Evolutionary conservation across 441 rosid genomes (phyloP), one percentile per base, ranked within the genome.

Genomic region (Adansonia grandidieri): DNA sequence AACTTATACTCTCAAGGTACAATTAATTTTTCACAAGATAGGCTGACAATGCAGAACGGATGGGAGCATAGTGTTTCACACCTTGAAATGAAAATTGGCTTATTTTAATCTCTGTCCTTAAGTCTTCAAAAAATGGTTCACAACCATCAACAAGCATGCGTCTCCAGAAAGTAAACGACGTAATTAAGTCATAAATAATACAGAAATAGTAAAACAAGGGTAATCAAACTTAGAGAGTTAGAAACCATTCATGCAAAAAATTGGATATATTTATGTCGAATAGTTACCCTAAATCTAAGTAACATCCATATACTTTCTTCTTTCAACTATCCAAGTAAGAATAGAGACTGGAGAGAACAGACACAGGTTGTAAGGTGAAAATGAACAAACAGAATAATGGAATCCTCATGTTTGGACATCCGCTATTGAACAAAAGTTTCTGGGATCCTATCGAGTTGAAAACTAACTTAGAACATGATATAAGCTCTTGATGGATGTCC

Each of bases 111-210:
- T 91, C 97, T 9, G 78, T 88, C 97, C 97, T 91, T 51, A 90
- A 68, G 80, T 95, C 98, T 87, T 95, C 98, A 4, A 92, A 81
- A 84, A 89, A 95, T 10, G 98, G 94, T 68, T 88, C 88, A 76
- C 93, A 93, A 47, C 98, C 97, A 75, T 85, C 83, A 54, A 93
- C 92, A 51, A 91, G 84, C 84, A 95, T 91, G 84, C 97, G 88
- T 81, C 45, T 58, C 45, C 83, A 40, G 57, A 58, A 74, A 76
- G 61, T 70, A 14, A 61, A 60, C 72, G 13, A 40, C 32, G 45
- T 45, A 45, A 50, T 40, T 44, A 14, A 54, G 67, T 79, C 64
- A 76, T 47, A 48, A 63, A 76, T 68, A 70, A 63, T 28, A 48
- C 24, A 22, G 7, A 6, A 20, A 24, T 6, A 54, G 64, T 19